Conservation (phyloP, 495 filamentous ascomycete species). For the Neurospora tetrasperma region DNA sequence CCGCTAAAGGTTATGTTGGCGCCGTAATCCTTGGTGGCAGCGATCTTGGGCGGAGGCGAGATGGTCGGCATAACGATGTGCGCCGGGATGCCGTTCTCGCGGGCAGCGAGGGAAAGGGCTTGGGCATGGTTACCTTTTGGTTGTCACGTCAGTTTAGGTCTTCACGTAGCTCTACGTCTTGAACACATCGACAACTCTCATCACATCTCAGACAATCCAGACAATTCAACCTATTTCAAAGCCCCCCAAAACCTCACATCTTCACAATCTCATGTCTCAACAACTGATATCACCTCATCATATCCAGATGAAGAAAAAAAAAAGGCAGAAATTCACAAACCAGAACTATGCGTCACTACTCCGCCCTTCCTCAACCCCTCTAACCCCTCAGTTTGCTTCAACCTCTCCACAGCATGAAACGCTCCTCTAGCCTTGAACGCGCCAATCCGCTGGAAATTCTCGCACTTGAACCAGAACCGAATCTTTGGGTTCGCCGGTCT, state of each 20-base stretch:
- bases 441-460: conserved; percentile 84
- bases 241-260: background rate
- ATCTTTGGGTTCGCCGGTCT: conserved; percentile 53
- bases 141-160: background rate
- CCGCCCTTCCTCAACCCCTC: conserved; percentile 45
- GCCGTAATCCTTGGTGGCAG: conserved; percentile 64
- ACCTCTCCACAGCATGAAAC: conserved; percentile 72
- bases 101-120: conserved; percentile 81
- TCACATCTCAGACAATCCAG: too few relatives aligned
- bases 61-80: conserved; percentile 88
- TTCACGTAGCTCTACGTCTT: background rate
- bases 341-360: conserved; percentile 86
- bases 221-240: background rate
- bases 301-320: too few relatives aligned
- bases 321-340: conserved; percentile 35
- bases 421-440: conserved; percentile 91
- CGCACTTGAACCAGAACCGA: conserved; percentile 88
- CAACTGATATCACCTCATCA: background rate
- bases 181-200: background rate
- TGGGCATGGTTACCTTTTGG: conserved; percentile 73
- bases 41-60: conserved; percentile 74
- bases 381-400: conserved; percentile 55
- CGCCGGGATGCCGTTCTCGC: conserved; percentile 46
- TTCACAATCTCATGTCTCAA: background rate
- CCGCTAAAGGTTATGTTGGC: conserved; percentile 77